A percentile compares a stretch with the other conserved stretches of the same genome.
Evolutionary conservation across 2,329 filamentous ascomycete species (phyloP).

Genomic region (Macrophomina pseudophaseolina): DNA sequence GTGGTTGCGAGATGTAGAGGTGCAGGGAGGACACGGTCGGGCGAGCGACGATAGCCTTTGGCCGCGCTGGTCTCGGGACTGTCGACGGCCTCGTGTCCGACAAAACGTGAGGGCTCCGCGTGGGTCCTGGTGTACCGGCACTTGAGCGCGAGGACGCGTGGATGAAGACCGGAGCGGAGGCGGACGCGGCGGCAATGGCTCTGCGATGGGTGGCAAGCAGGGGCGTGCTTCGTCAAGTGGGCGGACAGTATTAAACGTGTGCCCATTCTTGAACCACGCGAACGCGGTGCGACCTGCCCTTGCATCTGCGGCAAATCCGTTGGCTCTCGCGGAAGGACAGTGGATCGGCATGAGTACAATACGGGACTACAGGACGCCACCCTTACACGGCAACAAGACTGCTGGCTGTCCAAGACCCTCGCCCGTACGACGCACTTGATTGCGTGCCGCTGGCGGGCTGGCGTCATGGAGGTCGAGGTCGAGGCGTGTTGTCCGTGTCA

Average conservation of each 20-base stretch:
- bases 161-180: slow-evolving; percentile 15
- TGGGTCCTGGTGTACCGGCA: slow-evolving; percentile 22
- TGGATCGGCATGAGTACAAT: slow-evolving; percentile 24
- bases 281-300: slow-evolving; percentile 27
- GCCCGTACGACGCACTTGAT: slow-evolving; percentile 24
- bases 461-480: slow-evolving; percentile 24
- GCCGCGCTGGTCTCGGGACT: slow-evolving; percentile 22
- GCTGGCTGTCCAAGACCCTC: slow-evolving; percentile 21
- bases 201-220: slow-evolving; percentile 13
- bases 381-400: slow-evolving; percentile 7
- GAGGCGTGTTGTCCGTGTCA: slow-evolving; percentile 23
- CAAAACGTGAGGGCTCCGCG: slow-evolving; percentile 22
- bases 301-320: slow-evolving; percentile 25
- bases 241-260: slow-evolving; percentile 22
- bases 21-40: background rate
- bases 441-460: slow-evolving; percentile 19
- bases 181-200: slow-evolving; percentile 17
- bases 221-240: slow-evolving; percentile 22
- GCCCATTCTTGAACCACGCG: slow-evolving; percentile 27
- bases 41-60: background rate
- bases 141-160: slow-evolving; percentile 16
- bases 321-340: slow-evolving; percentile 10
- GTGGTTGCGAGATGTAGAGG: slow-evolving; percentile 23
- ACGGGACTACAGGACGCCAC: slow-evolving; percentile 21
- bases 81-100: slow-evolving; percentile 24